Percentiles rank a stretch among this genome's conserved stretches.
These are phyloP conservation scores for Leishmania martiniquensis DNA, from an alignment of 208 protist genomes.

Conservation along the genomic window DNA sequence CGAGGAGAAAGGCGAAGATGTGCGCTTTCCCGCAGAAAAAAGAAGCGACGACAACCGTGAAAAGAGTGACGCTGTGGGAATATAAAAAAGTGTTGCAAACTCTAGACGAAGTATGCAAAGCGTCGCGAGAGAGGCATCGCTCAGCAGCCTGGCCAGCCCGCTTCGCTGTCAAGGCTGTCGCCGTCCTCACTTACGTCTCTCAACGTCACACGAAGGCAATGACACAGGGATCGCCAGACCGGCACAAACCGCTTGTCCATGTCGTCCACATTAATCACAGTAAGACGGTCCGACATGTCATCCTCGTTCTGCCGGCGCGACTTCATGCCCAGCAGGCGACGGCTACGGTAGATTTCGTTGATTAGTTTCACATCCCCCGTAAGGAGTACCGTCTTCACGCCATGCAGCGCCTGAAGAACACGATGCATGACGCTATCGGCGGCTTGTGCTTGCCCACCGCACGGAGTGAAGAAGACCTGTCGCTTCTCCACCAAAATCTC, in stretches of 20 bases:
- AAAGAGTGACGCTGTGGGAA: no score
- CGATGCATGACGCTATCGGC: conserved; percentile 76
- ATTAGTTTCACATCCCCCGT: conserved; percentile 67
- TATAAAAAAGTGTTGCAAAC: neutral
- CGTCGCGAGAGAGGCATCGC: neutral
- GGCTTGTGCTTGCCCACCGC: conserved; percentile 71
- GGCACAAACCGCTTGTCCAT: conserved; percentile 76
- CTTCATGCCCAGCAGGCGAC: conserved; percentile 55
- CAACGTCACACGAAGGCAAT: conserved; percentile 27
- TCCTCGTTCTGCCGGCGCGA: conserved; percentile 39
- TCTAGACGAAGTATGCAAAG: neutral
- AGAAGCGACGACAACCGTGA: no score
- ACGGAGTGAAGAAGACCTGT: conserved; percentile 64
- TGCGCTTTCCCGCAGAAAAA: no score
- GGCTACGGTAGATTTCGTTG: conserved; percentile 27
- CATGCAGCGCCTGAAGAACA: conserved; percentile 49
- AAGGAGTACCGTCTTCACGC: conserved; percentile 47
- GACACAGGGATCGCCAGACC: conserved; percentile 61
- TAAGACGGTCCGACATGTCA: conserved; percentile 38
- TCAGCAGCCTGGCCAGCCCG: conserved; percentile 2
- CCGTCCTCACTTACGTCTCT: neutral
- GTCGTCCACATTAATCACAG: conserved; percentile 60
- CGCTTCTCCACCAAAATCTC: conserved; percentile 10
- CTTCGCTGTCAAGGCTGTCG: conserved; percentile 11
- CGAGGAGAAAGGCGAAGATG: no score